Base-by-base conservation (phyloP, 176 grass and related monocot species). In the Oryza glumipatula region DNA sequence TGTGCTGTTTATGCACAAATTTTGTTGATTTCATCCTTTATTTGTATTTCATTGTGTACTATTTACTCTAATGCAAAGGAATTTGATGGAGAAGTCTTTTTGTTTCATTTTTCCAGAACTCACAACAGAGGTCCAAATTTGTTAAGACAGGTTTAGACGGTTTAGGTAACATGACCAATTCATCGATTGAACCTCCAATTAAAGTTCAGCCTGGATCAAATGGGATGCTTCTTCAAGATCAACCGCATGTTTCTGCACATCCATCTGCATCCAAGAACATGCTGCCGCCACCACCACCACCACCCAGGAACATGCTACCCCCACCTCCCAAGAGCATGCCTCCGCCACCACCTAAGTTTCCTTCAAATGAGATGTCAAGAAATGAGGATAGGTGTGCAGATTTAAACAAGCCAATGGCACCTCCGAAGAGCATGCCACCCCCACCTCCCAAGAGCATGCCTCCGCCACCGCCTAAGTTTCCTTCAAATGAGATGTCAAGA, bases 21-120 rank as follows among this genome's bases (percentile, higher is more conserved):
- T 24, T 72, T 78, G 45, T 23, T 24, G 73, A 60, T 78, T 68
- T 79, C 24, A 47, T 86, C 35, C 3, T 67, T 33, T 1, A 45
- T 73, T 10, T 67, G 11, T 46, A 39, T 83, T 86, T 64, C 63
- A 79, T 73, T 58, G n/a, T 48, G 23, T 56, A 71, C 60, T 65
- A 64, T 48, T 43, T 84, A 71, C 64, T 76, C 46, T 21, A 68
- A 48, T 71, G 24, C 38, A 76, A 67, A 74, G 7, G 73, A 86
- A 76, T 88, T 88, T 95, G 66, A 89, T 84, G 82, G 65, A 74
- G 32, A 70, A 78, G 80, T 86, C 82, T 76, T 84, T 92, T 48
- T 86, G 35, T 86, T 95, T 95, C 52, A 73, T 89, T 87, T 91
- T 89, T 92, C 90, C 96, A 98, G 91, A 96, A 94, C 93, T 98